Conservation (phyloP, 768 basidiomycete genomes). For the Psilocybe tampanensis region DNA sequence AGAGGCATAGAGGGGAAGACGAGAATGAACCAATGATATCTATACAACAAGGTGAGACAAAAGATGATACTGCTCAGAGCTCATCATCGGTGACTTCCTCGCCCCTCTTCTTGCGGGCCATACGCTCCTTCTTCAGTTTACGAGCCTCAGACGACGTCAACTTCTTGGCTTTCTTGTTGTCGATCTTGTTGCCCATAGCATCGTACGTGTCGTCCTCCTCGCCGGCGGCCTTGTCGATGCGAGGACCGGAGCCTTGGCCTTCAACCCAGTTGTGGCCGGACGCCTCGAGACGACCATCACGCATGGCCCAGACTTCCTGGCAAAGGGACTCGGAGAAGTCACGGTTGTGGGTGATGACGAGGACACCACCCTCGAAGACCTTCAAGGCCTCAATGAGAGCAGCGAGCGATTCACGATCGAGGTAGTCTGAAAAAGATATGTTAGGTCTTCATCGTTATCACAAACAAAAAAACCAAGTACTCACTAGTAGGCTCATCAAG, state of each 20-base stretch:
- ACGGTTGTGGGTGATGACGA: conserved; percentile 96
- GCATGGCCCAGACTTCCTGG: conserved; percentile 99
- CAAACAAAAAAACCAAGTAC: conserved; percentile 19
- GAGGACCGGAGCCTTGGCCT: conserved; percentile 92
- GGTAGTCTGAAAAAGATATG: conserved; percentile 68
- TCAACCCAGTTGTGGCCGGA: conserved; percentile 99
- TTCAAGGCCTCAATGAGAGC: conserved; percentile 98
- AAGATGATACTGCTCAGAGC: conserved; percentile 38
- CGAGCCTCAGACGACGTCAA: conserved; percentile 79
- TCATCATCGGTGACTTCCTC: conserved; percentile 77
- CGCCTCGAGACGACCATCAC: conserved; percentile 92
- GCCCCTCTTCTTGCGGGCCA: conserved; percentile 86
- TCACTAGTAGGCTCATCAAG: conserved; percentile 94
- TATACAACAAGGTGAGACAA: conserved; percentile 13
- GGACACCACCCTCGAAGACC: conserved; percentile 97
- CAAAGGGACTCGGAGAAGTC: conserved; percentile 99
- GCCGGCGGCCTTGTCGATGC: conserved; percentile 93
- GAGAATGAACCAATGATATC: conserved; percentile 11
- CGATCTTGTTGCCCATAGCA: conserved; percentile 98
- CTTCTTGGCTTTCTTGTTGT: conserved; percentile 85
- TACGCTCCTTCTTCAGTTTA: conserved; percentile 96
- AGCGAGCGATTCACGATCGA: conserved; percentile 99
- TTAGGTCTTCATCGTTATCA: neutral
- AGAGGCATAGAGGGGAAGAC: neutral
- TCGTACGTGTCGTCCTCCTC: conserved; percentile 93